Conservation (phyloP, 495 filamentous ascomycete species). For the Penicillium macrosclerotiorum region DNA sequence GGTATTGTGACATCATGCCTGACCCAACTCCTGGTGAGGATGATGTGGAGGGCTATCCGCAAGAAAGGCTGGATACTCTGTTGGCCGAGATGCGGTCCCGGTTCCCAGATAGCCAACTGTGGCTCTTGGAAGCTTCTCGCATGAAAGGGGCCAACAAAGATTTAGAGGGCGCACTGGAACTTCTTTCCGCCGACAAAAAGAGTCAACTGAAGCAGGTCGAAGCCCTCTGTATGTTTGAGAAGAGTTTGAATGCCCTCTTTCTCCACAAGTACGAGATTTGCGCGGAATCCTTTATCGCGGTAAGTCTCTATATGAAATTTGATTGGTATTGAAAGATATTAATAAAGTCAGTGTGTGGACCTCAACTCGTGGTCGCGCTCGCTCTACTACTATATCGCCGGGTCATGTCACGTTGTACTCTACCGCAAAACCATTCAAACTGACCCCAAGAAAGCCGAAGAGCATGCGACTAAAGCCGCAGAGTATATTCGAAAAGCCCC, state of each 20-base stretch:
- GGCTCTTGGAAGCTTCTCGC: slow-evolving; percentile 86
- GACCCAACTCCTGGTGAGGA: slow-evolving; percentile 49
- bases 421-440: slow-evolving; percentile 58
- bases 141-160: slow-evolving; percentile 67
- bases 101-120: slow-evolving; percentile 81
- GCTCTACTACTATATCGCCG: slow-evolving; percentile 89
- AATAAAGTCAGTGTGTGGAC: slow-evolving; percentile 58
- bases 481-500: slow-evolving; percentile 71
- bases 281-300: slow-evolving; percentile 68
- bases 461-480: slow-evolving; percentile 63
- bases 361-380: slow-evolving; percentile 90
- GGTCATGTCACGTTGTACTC: slow-evolving; percentile 68
- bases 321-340: no score
- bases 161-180: slow-evolving; percentile 64
- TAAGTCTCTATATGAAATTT: no score
- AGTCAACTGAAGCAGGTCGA: slow-evolving; percentile 83
- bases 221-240: slow-evolving; percentile 79
- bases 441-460: slow-evolving; percentile 49
- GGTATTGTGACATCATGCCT: slow-evolving; percentile 84
- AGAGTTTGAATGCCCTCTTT: slow-evolving; percentile 76
- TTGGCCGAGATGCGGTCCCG: slow-evolving; percentile 69
- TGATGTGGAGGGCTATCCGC: slow-evolving; percentile 67
- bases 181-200: slow-evolving; percentile 55
- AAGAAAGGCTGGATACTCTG: slow-evolving; percentile 63
- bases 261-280: slow-evolving; percentile 69